Evolutionary conservation across 1,139 yeast species (phyloP).

Genomic region (Kazachstania sp.): DNA sequence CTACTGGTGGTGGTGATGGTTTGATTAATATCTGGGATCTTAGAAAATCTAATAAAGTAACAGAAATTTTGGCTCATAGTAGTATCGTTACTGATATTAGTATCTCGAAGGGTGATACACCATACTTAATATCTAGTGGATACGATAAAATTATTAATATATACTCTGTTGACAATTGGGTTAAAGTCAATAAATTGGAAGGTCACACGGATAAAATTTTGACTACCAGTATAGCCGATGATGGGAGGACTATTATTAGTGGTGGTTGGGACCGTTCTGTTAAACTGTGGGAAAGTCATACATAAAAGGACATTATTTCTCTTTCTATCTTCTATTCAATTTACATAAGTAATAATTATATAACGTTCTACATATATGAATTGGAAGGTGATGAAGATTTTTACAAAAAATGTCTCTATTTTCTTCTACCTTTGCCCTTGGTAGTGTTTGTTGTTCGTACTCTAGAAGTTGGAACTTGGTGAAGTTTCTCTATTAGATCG

Average conservation of each 20-base stretch:
- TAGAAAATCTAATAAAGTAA: constrained; percentile 40
- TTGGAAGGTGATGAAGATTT: neutral
- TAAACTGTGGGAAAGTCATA: constrained; percentile 43
- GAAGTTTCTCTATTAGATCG: constrained; percentile 3
- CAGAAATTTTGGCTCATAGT: constrained; percentile 68
- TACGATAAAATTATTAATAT: constrained; percentile 61
- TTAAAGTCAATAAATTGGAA: constrained; percentile 42
- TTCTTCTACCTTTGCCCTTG: constrained; percentile 1
- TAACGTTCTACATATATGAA: neutral
- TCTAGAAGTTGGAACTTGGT: constrained; percentile 6
- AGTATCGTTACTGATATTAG: constrained; percentile 62
- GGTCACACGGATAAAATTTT: constrained; percentile 69
- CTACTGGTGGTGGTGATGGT: constrained; percentile 82
- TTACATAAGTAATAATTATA: neutral
- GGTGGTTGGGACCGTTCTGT: constrained; percentile 83
- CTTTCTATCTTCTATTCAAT: neutral
- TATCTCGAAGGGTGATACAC: constrained; percentile 42
- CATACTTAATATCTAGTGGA: constrained; percentile 51
- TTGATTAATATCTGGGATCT: constrained; percentile 81
- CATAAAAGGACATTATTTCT: neutral
- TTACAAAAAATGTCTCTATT: neutral
- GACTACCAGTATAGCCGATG: constrained; percentile 51
- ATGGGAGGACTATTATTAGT: constrained; percentile 42
- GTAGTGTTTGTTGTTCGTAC: constrained; percentile 2
- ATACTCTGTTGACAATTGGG: constrained; percentile 74